Evolutionary conservation across 2,329 filamentous ascomycete species (phyloP).

Genomic region (Piedraia hortae): DNA sequence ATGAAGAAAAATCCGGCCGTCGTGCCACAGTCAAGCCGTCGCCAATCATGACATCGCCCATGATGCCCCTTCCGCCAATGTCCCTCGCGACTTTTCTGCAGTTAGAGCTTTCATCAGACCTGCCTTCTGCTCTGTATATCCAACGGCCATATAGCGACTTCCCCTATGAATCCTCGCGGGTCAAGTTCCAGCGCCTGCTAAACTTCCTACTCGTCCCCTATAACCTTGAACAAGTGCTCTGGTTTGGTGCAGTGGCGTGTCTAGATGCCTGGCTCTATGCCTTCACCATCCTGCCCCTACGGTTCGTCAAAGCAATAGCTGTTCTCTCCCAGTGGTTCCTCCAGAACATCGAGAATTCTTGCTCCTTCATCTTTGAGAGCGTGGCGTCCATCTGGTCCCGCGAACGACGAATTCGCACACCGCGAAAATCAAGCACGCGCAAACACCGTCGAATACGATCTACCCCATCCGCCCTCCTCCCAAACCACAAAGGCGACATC

Average conservation of each 20-base stretch:
- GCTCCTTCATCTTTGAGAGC: conserved; percentile 53
- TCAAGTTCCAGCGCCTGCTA: conserved; percentile 73
- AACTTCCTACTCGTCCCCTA: conserved; percentile 68
- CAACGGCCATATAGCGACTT: conserved; percentile 31
- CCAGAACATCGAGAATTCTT: conserved; percentile 41
- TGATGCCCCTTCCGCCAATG: conserved; percentile 31
- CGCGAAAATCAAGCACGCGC: conserved; percentile 2
- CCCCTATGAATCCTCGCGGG: conserved; percentile 73
- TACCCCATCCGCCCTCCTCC: conserved; percentile 55
- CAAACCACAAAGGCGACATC: conserved; percentile 84
- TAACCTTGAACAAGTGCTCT: conserved; percentile 57
- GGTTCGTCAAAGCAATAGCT: conserved; percentile 55
- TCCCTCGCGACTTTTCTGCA: conserved; percentile 39
- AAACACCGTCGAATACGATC: conserved; percentile 54
- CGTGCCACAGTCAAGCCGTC: conserved; percentile 8
- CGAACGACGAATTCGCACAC: conserved; percentile 2
- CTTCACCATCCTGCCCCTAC: conserved; percentile 76
- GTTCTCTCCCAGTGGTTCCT: conserved; percentile 58
- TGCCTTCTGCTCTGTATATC: conserved; percentile 34
- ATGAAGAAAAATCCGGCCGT: conserved; percentile 4
- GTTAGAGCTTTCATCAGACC: conserved; percentile 31
- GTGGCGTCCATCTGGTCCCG: conserved; percentile 47
- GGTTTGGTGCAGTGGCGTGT: conserved; percentile 74
- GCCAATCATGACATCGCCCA: conserved; percentile 19
- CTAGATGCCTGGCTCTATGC: conserved; percentile 91